Percentiles rank a stretch among this genome's conserved stretches.
phyloP scores from a whole-genome alignment of 805 yeast genomes.

The Nakazawaea molendinolei region DNA sequence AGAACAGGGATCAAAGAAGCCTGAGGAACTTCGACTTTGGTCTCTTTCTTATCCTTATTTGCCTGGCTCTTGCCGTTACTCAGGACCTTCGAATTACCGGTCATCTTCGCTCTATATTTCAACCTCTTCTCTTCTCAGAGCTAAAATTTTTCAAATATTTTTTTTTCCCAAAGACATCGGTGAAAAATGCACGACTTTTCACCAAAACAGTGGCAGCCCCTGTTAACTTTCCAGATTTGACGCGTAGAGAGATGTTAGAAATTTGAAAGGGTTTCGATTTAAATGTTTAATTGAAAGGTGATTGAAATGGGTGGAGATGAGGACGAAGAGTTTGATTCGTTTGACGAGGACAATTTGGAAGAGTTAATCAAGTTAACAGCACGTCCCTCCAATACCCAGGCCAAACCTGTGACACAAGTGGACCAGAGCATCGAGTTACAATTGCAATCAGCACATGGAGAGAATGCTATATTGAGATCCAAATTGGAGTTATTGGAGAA shows the following conservation, averaged over 20 bases:
- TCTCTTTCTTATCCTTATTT: slow-evolving; percentile 17
- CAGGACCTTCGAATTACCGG: slow-evolving; percentile 26
- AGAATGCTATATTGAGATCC: slow-evolving; percentile 68
- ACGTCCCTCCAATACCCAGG: background rate
- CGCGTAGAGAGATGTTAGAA: no score
- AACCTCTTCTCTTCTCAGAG: background rate
- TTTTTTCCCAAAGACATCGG: no score
- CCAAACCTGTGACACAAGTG: slow-evolving; percentile 10
- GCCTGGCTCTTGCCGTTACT: slow-evolving; percentile 32
- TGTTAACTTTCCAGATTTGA: no score
- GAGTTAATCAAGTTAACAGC: slow-evolving; percentile 41
- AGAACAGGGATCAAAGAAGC: slow-evolving; percentile 85
- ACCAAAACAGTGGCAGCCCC: no score
- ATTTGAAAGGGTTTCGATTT: no score
- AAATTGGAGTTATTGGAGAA: slow-evolving; percentile 44
- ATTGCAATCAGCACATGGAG: slow-evolving; percentile 63
- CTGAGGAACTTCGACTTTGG: slow-evolving; percentile 23
- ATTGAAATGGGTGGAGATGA: background rate
- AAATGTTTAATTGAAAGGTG: no score
- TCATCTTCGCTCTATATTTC: background rate
- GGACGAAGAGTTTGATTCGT: slow-evolving; percentile 14
- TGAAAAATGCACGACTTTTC: no score
- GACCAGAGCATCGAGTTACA: slow-evolving; percentile 21
- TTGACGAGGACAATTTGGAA: slow-evolving; percentile 27
- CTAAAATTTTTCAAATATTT: background rate